Base-by-base conservation (phyloP, 345 rosid species). In the Cochlearia excelsa region DNA sequence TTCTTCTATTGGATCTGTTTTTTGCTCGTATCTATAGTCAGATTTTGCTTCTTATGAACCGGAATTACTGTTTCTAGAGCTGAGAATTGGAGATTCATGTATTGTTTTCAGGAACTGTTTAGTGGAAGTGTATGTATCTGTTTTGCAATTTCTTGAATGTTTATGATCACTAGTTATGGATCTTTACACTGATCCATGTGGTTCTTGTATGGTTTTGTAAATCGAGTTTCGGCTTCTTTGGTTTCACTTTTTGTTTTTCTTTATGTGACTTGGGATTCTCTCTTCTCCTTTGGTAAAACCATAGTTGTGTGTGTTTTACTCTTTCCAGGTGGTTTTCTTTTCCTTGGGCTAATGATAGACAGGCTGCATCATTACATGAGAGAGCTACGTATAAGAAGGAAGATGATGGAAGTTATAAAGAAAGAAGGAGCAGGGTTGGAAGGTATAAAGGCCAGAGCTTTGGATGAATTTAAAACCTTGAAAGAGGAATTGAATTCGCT, bases 311-410 rank as follows among this genome's bases (percentile, higher is more conserved):
- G 41, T 40, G 30, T 62, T 26, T 26, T 9, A 5, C 40, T 16
- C 23, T 48, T 42, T 82, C 76, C 88, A 93, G 99, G 99, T 61
- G 83, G 82, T 35, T 46, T 64, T 43, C 79, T 89, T 27, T 93
- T 93, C 77, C 85, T 93, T 38, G 84, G 72, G 16, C 74, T 93
- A 7, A 81, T 89, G 99, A 82, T 87, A 72, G 95, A 89, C 78
- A 82, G 92, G 66, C 75, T 85, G 30, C 99, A 93, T 67, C 94
- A 93, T 63, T 84, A 82, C 68, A 85, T 93, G 63, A 80, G 95
- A 74, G 99, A 93, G 56, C 84, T 89, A 28, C 83, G 88, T 1
- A 68, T 85, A 3, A 67, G 89, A 70, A 85, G 97, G 78, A 89
- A 87, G 76, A 84, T 30, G 49, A 77, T 87, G 88, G 96, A 89